Conservation (phyloP, 305 asterid species). For the Fraxinus sp. region DNA sequence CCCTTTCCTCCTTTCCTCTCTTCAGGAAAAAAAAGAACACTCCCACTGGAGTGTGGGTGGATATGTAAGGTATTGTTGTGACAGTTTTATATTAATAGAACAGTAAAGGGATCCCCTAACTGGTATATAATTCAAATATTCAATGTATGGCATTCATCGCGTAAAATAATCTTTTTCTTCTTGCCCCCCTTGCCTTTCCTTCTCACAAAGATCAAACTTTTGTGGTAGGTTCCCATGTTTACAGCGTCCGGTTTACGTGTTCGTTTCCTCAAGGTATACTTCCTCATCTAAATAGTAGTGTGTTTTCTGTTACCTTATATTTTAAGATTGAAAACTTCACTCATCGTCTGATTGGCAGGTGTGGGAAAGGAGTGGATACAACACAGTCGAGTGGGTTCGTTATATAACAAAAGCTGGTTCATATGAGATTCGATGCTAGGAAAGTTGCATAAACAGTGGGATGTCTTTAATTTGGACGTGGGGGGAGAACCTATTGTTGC, state of each 20-base stretch:
- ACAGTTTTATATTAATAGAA: background rate
- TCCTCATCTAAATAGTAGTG: constrained; percentile 5
- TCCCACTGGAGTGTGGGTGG: background rate
- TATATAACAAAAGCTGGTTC: constrained; percentile 99
- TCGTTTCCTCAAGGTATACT: constrained; percentile 87
- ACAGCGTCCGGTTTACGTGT: constrained; percentile 98
- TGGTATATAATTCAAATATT: background rate
- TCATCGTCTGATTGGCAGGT: constrained; percentile 52
- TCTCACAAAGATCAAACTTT: constrained; percentile 25
- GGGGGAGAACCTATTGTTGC: background rate
- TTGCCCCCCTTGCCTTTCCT: background rate
- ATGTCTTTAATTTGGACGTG: background rate
- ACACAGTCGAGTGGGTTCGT: constrained; percentile 99
- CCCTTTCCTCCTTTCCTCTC: background rate
- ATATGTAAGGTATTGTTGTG: background rate
- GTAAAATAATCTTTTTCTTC: constrained; percentile 2
- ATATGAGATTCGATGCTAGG: constrained; percentile 92
- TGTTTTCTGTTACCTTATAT: background rate
- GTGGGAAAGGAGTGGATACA: constrained; percentile 99
- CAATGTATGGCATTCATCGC: background rate
- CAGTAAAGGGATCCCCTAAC: background rate
- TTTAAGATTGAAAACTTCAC: background rate
- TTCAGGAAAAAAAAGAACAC: background rate
- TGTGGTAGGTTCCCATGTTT: constrained; percentile 93
- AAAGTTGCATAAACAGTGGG: background rate